A percentile compares a stretch with the other conserved stretches of the same genome.
Conservation (phyloP, 305 asterid genomes). For the Coffea humblotiana region DNA sequence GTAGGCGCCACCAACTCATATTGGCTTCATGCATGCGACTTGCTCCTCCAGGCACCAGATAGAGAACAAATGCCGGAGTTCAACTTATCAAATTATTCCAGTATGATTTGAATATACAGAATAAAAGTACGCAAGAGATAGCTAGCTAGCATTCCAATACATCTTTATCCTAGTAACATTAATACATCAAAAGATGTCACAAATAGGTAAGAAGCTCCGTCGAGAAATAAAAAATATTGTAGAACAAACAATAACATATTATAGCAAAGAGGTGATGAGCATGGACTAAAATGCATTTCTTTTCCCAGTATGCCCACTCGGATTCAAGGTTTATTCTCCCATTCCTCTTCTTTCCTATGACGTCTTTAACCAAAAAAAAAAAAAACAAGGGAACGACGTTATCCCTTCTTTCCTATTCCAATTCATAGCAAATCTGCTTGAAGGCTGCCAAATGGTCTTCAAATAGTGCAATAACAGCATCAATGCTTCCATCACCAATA, state of each 20-base stretch:
- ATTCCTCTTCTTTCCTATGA: too few species aligned
- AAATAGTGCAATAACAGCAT: conserved; percentile 61
- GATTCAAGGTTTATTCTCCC: too few species aligned
- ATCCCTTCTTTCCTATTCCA: conserved; percentile 27
- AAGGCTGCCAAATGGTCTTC: conserved; percentile 45
- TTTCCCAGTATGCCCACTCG: not conserved
- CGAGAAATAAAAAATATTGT: not conserved
- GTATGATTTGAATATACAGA: not conserved
- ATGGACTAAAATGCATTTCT: not conserved
- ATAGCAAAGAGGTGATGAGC: not conserved
- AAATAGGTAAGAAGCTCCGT: not conserved
- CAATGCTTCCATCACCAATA: conserved; percentile 66
- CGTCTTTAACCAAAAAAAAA: too few species aligned
- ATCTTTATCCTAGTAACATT: not conserved
- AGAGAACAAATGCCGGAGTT: not conserved
- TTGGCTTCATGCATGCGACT: conserved; percentile 4
- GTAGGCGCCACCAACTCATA: not conserved
- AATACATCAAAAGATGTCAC: conserved; percentile 5
- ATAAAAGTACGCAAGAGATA: not conserved
- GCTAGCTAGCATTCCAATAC: not conserved
- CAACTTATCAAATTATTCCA: not conserved
- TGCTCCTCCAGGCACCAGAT: not conserved
- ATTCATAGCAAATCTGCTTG: conserved; percentile 53
- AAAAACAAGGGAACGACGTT: not conserved
- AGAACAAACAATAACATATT: not conserved